Evolutionary conservation across 2,329 filamentous ascomycete species (phyloP), one percentile per base, ranked within the genome.

Genomic region (Hymenotorrendiella dingleyae): DNA sequence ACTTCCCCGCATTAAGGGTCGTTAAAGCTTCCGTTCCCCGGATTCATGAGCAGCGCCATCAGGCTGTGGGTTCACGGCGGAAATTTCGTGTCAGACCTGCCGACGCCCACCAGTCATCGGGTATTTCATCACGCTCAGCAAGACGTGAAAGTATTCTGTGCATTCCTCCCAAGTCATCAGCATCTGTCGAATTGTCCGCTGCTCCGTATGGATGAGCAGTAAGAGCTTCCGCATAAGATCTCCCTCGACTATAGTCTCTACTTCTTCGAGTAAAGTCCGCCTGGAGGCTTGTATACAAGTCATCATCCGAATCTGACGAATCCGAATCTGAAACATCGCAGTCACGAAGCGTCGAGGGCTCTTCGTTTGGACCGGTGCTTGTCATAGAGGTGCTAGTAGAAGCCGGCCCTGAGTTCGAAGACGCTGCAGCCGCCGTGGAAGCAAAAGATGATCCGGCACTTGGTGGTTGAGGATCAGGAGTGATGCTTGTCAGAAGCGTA

Each of bases 61-160:
- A 54, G 40, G 24, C 45, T 19, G 46, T 32, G 19, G 64, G 63
- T 40, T 69, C 68, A 26, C 62, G 66, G 14, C 67, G 63, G 42
- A 78, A 64, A 11, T 71, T 81, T 49, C 80, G 75, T 56, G 72
- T 80, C 50, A 86, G 71, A 30, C 83, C 83, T 45, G 74, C 81
- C 55, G 78, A 74, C 45, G 78, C 77, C 87, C 87, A 94, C 80
- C 84, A 90, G 50, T 87, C 81, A 48, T 93, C 86, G 0, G 86
- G 84, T 41, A 93, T 83, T 54, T 90, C 84, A 57, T 86, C 76
- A 19, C 85, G 71, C 14, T 76, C 73, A 24, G 82, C 78, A 42
- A 94, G 71, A 32, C 78, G 74, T 53, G 82, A 78, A 26, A 93
- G 72, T 35, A 94, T 83, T 38, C 73, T 72, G 53, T 86, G 82